A percentile compares a stretch with the other conserved stretches of the same genome.
Conservation (phyloP, 371 early-diverging fungal genomes). For the Lichtheimia corymbifera region DNA sequence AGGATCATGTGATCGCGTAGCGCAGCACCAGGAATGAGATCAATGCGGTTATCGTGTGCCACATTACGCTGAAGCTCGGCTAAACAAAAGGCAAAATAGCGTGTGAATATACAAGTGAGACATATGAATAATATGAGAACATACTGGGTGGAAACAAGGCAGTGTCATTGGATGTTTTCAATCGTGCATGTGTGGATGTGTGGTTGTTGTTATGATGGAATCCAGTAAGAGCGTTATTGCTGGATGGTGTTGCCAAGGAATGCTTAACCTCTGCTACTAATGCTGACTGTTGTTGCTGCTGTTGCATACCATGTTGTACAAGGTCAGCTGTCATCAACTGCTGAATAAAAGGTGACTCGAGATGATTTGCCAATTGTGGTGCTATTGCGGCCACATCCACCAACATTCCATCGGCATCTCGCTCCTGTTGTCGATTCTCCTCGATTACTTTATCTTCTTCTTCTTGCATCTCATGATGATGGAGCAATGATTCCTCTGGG, state of each 20-base stretch:
- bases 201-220: not conserved
- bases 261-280: not conserved
- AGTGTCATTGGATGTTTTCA: not conserved
- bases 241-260: not conserved
- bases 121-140: constrained; percentile 4
- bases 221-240: not conserved
- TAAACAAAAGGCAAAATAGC: constrained; percentile 8
- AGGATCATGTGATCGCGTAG: constrained; percentile 49
- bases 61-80: constrained; percentile 43
- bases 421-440: too few relatives aligned
- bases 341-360: constrained; percentile 35
- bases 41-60: constrained; percentile 48
- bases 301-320: constrained; percentile 1
- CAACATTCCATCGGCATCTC: not conserved
- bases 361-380: constrained; percentile 37
- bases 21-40: constrained; percentile 37
- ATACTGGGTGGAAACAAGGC: constrained; percentile 32
- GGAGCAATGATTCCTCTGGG: not conserved
- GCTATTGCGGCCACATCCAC: constrained; percentile 22
- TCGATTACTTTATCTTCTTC: too few relatives aligned
- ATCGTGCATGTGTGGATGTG: not conserved
- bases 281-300: not conserved
- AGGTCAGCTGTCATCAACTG: constrained; percentile 28
- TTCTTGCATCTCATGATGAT: too few relatives aligned
- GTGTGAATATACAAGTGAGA: not conserved